Percentiles rank a stretch among this genome's conserved stretches.
Conservation (phyloP, 768 basidiomycete species). For the Ramaria rubella region DNA sequence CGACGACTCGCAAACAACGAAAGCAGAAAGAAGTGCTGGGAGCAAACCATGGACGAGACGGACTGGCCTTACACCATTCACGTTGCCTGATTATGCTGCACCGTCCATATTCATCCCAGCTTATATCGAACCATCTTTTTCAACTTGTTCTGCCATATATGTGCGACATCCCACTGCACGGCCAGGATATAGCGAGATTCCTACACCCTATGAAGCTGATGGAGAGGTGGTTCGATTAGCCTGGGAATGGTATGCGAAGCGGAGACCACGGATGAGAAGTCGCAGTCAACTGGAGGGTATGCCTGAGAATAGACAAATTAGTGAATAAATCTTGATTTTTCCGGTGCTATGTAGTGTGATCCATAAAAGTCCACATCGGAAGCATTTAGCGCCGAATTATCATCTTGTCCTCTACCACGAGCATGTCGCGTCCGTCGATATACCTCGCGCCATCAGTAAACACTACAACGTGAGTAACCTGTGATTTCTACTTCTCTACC, state of each 20-base stretch:
- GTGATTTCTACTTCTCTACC: conserved; percentile 15
- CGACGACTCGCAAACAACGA: conserved; percentile 11
- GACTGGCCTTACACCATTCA: conserved; percentile 58
- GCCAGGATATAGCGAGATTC: conserved; percentile 93
- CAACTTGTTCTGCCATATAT: conserved; percentile 86
- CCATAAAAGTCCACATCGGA: conserved; percentile 11
- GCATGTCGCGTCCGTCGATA: conserved; percentile 58
- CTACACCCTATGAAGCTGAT: conserved; percentile 93
- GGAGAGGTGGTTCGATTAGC: conserved; percentile 86
- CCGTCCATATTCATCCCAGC: conserved; percentile 93
- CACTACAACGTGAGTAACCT: conserved; percentile 67
- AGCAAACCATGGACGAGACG: conserved; percentile 7
- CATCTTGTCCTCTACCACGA: conserved; percentile 39
- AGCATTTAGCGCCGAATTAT: conserved; percentile 5
- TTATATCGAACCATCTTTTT: conserved; percentile 79
- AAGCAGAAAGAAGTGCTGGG: not conserved
- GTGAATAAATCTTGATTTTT: not conserved
- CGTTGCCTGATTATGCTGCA: conserved; percentile 78
- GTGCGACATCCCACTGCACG: conserved; percentile 94
- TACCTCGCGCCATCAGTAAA: conserved; percentile 76
- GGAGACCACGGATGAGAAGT: conserved; percentile 61
- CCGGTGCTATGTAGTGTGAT: not conserved
- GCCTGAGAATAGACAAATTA: conserved; percentile 55
- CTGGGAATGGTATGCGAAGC: conserved; percentile 92
- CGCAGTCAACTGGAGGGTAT: conserved; percentile 52